phyloP scores from a whole-genome alignment of 2,329 filamentous ascomycete species.

The Dactylellina parvicollis region DNA sequence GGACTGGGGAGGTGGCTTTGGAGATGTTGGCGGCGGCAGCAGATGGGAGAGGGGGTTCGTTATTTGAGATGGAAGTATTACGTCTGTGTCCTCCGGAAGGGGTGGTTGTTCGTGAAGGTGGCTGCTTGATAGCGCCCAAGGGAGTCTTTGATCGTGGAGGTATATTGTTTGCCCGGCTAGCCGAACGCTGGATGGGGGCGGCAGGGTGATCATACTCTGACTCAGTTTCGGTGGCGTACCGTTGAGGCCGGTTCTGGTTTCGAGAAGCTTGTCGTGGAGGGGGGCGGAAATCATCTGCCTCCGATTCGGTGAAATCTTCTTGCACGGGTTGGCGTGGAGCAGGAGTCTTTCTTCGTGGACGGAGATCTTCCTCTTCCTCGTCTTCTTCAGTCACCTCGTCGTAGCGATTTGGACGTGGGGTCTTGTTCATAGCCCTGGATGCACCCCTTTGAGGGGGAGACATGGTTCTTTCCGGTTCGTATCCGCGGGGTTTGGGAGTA shows the following conservation, averaged over 20 bases:
- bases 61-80: constrained; percentile 29
- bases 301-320: constrained; percentile 47
- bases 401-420: constrained; percentile 34
- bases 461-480: constrained; percentile 42
- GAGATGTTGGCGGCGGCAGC: constrained; percentile 14
- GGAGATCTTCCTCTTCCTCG: constrained; percentile 32
- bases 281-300: constrained; percentile 45
- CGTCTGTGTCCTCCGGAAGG: constrained; percentile 37
- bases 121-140: constrained; percentile 14
- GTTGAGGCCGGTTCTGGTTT: constrained; percentile 33
- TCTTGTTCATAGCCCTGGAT: constrained; percentile 46
- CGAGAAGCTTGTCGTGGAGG: constrained; percentile 44
- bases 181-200: constrained; percentile 24
- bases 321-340: constrained; percentile 38
- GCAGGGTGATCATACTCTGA: constrained; percentile 26
- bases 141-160: constrained; percentile 38
- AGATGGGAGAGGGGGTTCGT: constrained; percentile 30
- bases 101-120: constrained; percentile 48
- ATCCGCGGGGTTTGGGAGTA: constrained; percentile 44
- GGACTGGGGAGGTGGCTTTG: constrained; percentile 40
- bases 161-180: constrained; percentile 20
- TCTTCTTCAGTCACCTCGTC: constrained; percentile 49
- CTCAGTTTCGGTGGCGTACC: constrained; percentile 43
- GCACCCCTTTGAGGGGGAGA: constrained; percentile 45
- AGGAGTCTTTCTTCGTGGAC: constrained; percentile 33